Base-by-base conservation (phyloP, 78 protist genomes). In the Polysphondylium violaceum region DNA sequence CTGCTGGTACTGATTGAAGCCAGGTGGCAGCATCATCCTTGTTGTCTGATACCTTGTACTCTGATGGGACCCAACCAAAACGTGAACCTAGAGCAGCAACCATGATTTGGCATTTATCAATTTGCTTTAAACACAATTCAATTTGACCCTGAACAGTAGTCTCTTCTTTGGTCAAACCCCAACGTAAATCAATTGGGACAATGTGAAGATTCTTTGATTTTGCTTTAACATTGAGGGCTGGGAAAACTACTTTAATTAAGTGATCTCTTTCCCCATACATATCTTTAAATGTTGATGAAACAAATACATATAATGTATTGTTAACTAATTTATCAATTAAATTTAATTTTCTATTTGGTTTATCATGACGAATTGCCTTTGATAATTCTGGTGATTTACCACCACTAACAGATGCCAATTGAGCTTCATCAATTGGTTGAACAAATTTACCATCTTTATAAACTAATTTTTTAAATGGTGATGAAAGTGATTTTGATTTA, bases 131-230 rank as follows among this genome's bases (percentile, higher is more conserved):
- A 41, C 92, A 86, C 25, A 86, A 25, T 21, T 74, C 86, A 36
- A 86, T 86, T 59, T 74, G 87, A 64, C 92, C 87, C 65, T 74
- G 55, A 23, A 75, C 58, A 5, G 74, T 74, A 1, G 92, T 75
- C 8, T 86, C 92, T 43, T 86, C 87, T 29, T 75, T 86, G n/a
- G 92, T 72, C 25, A 86, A 50, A 74, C 92, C 92, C 92, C 92
- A 86, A 47, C 92, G 65, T 12, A 86, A 47, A 86, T 86, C 92
- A 27, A 86, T 75, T 50, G 83, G 87, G 27, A 74, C 86, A 40
- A 86, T 86, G 23, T 68, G 50, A 16, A 86, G 43, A 53, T 74
- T 74, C 71, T 74, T 74, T 51, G 47, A 23, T n/a, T 86, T 74
- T n/a, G 76, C 76, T 41, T 40, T 86, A 12, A 75, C 51, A 36